Conservation (phyloP, 2,329 filamentous ascomycete genomes). For the Juglanconis juglandina region DNA sequence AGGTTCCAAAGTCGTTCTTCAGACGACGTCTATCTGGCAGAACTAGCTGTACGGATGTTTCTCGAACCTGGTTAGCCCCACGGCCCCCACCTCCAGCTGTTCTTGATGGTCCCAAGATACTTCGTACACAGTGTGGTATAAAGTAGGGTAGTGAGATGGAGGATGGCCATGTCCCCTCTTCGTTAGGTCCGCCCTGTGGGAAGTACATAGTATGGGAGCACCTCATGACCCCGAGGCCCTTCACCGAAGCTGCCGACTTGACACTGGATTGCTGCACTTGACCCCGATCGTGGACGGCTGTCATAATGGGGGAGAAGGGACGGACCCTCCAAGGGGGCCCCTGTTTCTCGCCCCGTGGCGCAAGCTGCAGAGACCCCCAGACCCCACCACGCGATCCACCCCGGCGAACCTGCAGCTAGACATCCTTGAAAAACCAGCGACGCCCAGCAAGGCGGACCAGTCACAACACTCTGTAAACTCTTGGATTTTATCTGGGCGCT, state of each 20-base stretch:
- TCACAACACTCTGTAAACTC: neutral
- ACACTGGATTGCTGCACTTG: neutral
- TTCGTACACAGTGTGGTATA: neutral
- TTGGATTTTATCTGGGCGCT: neutral
- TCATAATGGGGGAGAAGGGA: neutral
- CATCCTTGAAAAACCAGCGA: constrained; percentile 3
- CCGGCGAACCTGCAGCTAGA: constrained; percentile 7
- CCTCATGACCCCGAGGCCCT: no score
- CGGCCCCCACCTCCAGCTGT: neutral
- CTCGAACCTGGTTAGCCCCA: neutral
- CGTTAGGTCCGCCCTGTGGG: no score
- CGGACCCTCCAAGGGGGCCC: neutral
- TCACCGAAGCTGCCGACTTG: no score
- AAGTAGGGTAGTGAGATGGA: neutral
- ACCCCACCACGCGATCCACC: neutral
- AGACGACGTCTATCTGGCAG: neutral
- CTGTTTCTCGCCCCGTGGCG: neutral
- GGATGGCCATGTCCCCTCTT: no score
- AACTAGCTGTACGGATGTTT: neutral
- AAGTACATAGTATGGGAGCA: no score
- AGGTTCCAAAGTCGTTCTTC: neutral
- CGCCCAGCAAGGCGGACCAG: neutral
- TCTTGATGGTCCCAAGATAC: neutral
- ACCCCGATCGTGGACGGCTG: neutral
- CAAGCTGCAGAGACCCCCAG: neutral